Evolutionary conservation across 2,329 filamentous ascomycete species (phyloP).

Genomic region (Exserohilum rostratum): DNA sequence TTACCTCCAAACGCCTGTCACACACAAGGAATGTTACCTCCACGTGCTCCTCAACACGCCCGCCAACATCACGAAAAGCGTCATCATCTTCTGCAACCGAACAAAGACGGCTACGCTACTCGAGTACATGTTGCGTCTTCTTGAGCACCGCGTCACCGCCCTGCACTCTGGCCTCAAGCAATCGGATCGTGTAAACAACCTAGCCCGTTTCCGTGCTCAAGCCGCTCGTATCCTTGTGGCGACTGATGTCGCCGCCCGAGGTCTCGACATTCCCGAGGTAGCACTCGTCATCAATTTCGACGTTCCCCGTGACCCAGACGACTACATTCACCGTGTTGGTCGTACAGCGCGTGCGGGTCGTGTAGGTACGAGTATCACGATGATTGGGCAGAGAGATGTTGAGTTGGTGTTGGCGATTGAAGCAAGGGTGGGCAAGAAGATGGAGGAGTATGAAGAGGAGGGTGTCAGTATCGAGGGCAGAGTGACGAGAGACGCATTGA

Average conservation of each 20-base stretch:
- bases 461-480: conserved; percentile 92
- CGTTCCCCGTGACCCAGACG: conserved; percentile 91
- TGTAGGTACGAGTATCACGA: conserved; percentile 79
- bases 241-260: conserved; percentile 91
- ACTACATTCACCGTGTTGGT: conserved; percentile 96
- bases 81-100: conserved; percentile 94
- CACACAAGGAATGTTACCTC: conserved; percentile 92
- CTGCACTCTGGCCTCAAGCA: conserved; percentile 89
- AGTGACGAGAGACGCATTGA: conserved; percentile 83
- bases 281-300: conserved; percentile 93
- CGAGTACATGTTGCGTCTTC: conserved; percentile 82
- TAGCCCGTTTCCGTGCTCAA: conserved; percentile 87
- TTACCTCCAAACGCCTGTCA: conserved; percentile 86
- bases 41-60: conserved; percentile 82
- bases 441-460: conserved; percentile 86
- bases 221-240: conserved; percentile 90
- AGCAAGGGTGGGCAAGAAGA: conserved; percentile 75
- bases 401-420: conserved; percentile 91
- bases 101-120: conserved; percentile 87
- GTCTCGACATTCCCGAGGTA: conserved; percentile 93
- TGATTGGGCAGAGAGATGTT: conserved; percentile 93
- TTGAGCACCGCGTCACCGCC: conserved; percentile 88
- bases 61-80: conserved; percentile 73
- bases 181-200: conserved; percentile 81
- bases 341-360: conserved; percentile 92